phyloP scores from a whole-genome alignment of 75 land plant genomes.

The Selaginella moellendorffii region DNA sequence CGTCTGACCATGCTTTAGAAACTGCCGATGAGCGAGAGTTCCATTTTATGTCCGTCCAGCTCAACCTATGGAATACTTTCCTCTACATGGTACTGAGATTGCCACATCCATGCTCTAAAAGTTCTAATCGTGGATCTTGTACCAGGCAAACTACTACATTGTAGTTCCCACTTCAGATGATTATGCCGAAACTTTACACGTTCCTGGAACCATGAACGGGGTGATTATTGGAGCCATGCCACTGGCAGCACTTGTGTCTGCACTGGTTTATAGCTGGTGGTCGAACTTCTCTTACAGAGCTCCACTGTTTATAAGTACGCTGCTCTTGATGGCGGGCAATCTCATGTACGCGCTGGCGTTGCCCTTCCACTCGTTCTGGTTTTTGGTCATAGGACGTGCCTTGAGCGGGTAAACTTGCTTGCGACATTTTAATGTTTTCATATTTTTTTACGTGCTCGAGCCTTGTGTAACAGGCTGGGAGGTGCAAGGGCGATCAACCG shows the following conservation, averaged over 20 bases:
- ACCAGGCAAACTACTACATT: conserved; percentile 32
- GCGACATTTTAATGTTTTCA: too few relatives aligned
- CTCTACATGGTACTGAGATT: conserved; percentile 37
- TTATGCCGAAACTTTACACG: conserved; percentile 21
- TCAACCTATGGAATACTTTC: conserved; percentile 28
- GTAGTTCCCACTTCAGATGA: conserved; percentile 31
- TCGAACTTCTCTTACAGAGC: conserved; percentile 24
- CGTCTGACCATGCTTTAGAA: conserved; percentile 13
- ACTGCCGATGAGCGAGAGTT: conserved; percentile 13
- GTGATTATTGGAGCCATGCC: conserved; percentile 31
- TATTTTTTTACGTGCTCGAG: background rate
- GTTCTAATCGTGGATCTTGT: too few relatives aligned
- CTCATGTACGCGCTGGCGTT: conserved; percentile 25
- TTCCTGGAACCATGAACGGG: conserved; percentile 26
- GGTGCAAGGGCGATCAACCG: conserved; percentile 27
- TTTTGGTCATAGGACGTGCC: conserved; percentile 24
- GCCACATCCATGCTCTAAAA: too few relatives aligned
- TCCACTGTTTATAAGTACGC: conserved; percentile 23
- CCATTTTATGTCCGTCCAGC: conserved; percentile 21
- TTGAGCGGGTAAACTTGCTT: conserved; percentile 16
- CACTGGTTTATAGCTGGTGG: conserved; percentile 28
- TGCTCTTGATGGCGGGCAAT: conserved; percentile 24
- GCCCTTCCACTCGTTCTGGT: conserved; percentile 22
- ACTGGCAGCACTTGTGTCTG: conserved; percentile 22
- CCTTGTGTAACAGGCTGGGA: conserved; percentile 10